Evolutionary conservation across 805 yeast species (phyloP).

Genomic region (Hanseniaspora vineae): DNA sequence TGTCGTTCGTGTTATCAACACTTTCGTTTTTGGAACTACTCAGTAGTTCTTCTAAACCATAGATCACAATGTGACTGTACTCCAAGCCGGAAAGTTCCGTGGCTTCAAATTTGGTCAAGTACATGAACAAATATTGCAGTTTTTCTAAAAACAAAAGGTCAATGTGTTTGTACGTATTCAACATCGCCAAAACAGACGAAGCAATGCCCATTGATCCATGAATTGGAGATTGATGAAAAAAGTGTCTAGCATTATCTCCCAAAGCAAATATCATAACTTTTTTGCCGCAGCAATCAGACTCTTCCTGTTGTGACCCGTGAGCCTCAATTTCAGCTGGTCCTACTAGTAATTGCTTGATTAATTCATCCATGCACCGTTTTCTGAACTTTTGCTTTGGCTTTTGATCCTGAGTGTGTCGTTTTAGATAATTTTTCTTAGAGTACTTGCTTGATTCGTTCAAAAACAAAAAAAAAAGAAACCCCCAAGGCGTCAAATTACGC

Average conservation of each 20-base stretch:
- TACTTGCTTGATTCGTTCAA: too few relatives aligned
- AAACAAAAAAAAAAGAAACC: too few relatives aligned
- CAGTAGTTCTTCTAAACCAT: conserved; percentile 16
- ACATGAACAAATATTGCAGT: conserved; percentile 22
- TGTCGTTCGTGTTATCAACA: too few relatives aligned
- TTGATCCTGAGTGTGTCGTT: neutral
- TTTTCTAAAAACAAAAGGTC: conserved; percentile 19
- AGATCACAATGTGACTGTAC: conserved; percentile 15
- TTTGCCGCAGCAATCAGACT: neutral
- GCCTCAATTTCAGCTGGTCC: too few relatives aligned
- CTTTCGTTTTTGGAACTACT: neutral
- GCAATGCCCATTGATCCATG: conserved; percentile 5
- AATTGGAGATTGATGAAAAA: conserved; percentile 12
- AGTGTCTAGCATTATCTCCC: conserved; percentile 14
- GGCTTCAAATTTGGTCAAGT: conserved; percentile 20
- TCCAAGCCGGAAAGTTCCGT: conserved; percentile 6
- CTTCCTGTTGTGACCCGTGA: too few relatives aligned
- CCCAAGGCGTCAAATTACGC: too few relatives aligned
- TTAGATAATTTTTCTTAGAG: neutral
- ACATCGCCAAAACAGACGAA: conserved; percentile 11
- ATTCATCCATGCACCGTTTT: neutral
- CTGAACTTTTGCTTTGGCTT: neutral
- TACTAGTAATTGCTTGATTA: neutral
- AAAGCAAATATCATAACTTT: conserved; percentile 15
- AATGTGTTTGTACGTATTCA: conserved; percentile 9